Base-by-base conservation (phyloP, 2,329 filamentous ascomycete genomes). In the Talaromyces marneffei region DNA sequence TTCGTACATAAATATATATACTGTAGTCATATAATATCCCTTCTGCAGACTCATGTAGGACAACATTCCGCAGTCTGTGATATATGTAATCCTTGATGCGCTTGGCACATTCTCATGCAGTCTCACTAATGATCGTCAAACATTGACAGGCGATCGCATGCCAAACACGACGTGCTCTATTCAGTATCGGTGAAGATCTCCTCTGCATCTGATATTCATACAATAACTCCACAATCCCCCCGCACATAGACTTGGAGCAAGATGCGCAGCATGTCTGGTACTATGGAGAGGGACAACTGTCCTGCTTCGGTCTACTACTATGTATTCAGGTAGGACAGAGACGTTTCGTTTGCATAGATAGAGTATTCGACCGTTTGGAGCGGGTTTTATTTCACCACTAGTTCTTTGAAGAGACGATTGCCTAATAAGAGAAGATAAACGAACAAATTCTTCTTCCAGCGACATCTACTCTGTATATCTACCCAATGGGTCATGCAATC, bases 81-180 rank as follows among this genome's bases (percentile, higher is more conserved):
- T 33, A 33, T 16, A 14, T 16, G 46, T 50, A 50, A 33, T 50
- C 46, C n/a, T 52, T 10, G 27, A 20, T 20, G 27, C 14, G 3
- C 48, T 52, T 52, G 48, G 48, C 48, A 52, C 48, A 52, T 52
- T 52, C 48, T 52, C 46, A 48, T 18, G 23, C 44, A 48, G 44
- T 18, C 40, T 29, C 16, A 48, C 16, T 18, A 29, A 33, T 35
- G 27, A 35, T 52, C 29, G 23, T 18, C 46, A 18, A 52, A 10
- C n/a, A 29, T 33, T 52, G 18, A 52, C 5, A 18, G 20, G 46
- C 46, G 46, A 27, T 31, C 46, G 27, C 6, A 50, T 52, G 27
- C 29, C 44, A 8, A 48, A 8, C 44, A 35, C 35, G 16, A 23
- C 29, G 18, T 52, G 25, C 46, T 44, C 20, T 31, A 18, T 14